A percentile compares a stretch with the other conserved stretches of the same genome.
Conservation (phyloP, 345 rosid genomes). For the Eucalyptus paniculata region DNA sequence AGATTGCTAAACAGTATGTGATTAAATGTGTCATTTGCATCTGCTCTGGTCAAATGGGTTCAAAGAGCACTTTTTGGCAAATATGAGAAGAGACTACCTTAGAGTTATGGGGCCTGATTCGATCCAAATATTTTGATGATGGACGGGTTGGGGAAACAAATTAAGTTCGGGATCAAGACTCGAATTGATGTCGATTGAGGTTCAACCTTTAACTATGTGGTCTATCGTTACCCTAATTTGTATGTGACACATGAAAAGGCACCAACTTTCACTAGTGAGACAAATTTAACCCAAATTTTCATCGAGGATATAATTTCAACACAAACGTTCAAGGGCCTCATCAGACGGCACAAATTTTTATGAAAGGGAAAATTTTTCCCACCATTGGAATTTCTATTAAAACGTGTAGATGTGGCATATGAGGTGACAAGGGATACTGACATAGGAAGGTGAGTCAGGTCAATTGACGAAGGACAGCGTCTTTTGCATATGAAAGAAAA, state of each 20-base stretch:
- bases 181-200: fast-evolving
- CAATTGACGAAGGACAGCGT: not conserved
- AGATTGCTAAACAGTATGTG: not conserved
- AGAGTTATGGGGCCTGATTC: not conserved
- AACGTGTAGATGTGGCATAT: not conserved
- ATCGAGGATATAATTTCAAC: not conserved
- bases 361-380: fast-evolving
- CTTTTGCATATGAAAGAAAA: too few relatives aligned
- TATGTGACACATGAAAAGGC: not conserved
- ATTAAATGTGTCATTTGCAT: not conserved
- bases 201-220: not conserved
- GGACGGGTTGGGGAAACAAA: not conserved
- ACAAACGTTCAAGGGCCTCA: not conserved
- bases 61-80: not conserved
- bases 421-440: not conserved
- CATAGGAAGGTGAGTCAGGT: not conserved
- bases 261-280: not conserved
- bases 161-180: not conserved
- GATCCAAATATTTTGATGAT: not conserved
- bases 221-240: not conserved
- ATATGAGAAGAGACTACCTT: not conserved
- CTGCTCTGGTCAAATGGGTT: not conserved
- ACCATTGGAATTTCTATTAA: not conserved
- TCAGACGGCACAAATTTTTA: not conserved
- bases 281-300: not conserved